A percentile compares a stretch with the other conserved stretches of the same genome.
Evolutionary conservation across 495 filamentous ascomycete species (phyloP).

Genomic region (Extremus antarcticus): DNA sequence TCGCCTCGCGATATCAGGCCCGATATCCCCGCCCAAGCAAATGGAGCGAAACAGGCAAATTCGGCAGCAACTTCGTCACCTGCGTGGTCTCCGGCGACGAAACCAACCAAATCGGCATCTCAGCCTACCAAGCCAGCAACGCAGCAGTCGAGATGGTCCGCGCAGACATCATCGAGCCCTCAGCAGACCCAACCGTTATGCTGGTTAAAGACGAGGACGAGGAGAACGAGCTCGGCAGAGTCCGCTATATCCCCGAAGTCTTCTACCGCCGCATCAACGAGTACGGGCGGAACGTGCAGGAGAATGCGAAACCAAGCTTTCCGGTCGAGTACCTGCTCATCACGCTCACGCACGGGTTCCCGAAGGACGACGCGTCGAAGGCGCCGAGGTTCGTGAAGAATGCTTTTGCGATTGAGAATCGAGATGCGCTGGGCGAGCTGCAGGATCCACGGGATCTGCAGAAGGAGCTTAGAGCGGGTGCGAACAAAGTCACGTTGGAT

Average conservation of each 20-base stretch:
- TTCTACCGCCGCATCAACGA: conserved; percentile 95
- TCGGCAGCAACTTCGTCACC: conserved; percentile 95
- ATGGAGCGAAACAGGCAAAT: conserved; percentile 91
- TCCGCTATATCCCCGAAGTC: conserved; percentile 91
- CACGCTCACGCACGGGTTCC: conserved; percentile 94
- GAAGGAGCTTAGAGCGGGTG: conserved; percentile 45
- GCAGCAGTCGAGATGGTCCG: conserved; percentile 93
- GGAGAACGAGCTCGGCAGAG: conserved; percentile 55
- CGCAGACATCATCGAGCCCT: conserved; percentile 90
- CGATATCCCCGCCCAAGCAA: conserved; percentile 83
- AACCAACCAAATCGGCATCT: conserved; percentile 73
- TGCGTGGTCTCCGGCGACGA: conserved; percentile 91
- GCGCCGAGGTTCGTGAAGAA: conserved; percentile 59
- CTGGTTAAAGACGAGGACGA: conserved; percentile 87
- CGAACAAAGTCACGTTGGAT: conserved; percentile 39
- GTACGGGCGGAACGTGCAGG: conserved; percentile 89
- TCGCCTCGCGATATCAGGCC: conserved; percentile 78
- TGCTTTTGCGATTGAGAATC: conserved; percentile 81
- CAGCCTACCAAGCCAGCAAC: conserved; percentile 89
- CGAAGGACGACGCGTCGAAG: conserved; percentile 53
- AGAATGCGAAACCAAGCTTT: conserved; percentile 93
- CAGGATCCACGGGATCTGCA: conserved; percentile 62
- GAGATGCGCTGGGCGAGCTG: conserved; percentile 69
- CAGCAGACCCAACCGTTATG: conserved; percentile 86
- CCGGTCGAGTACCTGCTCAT: conserved; percentile 94